Evolutionary conservation across 306 rosid genomes (phyloP).

Genomic region (Prunus dulcis): DNA sequence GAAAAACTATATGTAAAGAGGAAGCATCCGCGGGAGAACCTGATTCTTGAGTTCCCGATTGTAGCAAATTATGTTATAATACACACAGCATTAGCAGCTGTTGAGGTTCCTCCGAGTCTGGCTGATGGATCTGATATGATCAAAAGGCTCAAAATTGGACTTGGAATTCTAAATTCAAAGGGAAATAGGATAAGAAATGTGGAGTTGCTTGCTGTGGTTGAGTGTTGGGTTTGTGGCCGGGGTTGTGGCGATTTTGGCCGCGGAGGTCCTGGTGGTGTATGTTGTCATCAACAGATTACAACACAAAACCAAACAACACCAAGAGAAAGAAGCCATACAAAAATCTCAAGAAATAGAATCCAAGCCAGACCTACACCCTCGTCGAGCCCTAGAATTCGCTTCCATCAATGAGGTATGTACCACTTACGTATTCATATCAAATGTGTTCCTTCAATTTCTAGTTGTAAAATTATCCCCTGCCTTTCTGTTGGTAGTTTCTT

Average conservation of each 20-base stretch:
- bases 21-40: no score
- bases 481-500: background rate
- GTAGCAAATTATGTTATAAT: no score
- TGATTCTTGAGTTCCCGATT: no score
- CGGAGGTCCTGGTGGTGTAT: conserved; percentile 44
- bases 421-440: background rate
- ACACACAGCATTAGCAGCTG: background rate
- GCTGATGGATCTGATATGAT: background rate
- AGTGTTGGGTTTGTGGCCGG: conserved; percentile 69
- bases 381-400: conserved; percentile 45
- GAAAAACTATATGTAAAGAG: no score
- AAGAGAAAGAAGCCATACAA: conserved; percentile 4
- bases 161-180: background rate
- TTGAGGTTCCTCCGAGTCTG: background rate
- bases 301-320: conserved; percentile 27
- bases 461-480: background rate
- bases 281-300: conserved; percentile 52
- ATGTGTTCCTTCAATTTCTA: background rate
- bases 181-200: conserved; percentile 8
- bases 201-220: conserved; percentile 37
- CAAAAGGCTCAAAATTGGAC: background rate
- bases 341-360: background rate
- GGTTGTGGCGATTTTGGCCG: conserved; percentile 48
- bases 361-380: conserved; percentile 36
- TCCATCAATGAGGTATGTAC: conserved; percentile 57